These are phyloP conservation scores for Nicotiana knightiana DNA, from an alignment of 257 asterid genomes.

Conservation along the genomic window DNA sequence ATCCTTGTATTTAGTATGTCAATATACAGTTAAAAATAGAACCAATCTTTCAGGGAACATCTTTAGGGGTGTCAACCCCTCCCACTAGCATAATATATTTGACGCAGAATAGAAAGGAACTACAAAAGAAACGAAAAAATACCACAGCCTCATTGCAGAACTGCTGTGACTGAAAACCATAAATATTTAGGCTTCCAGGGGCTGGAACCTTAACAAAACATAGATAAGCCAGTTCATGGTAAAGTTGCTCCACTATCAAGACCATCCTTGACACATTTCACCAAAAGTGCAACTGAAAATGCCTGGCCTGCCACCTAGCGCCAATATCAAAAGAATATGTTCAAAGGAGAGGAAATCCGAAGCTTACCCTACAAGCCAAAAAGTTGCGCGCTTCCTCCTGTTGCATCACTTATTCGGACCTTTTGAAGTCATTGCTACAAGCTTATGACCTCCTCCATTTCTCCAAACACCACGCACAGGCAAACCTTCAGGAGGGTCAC, in stretches of 20 bases:
- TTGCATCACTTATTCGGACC: constrained; percentile 33
- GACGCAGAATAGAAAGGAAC: neutral
- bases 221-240: neutral
- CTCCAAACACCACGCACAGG: constrained; percentile 83
- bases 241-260: neutral
- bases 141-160: neutral
- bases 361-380: neutral
- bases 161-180: neutral
- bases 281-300: neutral
- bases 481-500: constrained; percentile 30
- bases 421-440: constrained; percentile 37
- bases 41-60: neutral
- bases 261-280: neutral
- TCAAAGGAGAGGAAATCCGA: neutral
- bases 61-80: neutral
- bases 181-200: neutral
- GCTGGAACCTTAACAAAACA: neutral
- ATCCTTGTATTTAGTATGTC: neutral
- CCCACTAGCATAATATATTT: neutral
- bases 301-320: neutral
- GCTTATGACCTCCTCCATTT: constrained; percentile 85
- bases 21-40: neutral
- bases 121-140: neutral
- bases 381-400: neutral
- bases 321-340: neutral